Evolutionary conservation across 2,329 filamentous ascomycete species (phyloP).

Genomic region (Tolypocladium capitatum): DNA sequence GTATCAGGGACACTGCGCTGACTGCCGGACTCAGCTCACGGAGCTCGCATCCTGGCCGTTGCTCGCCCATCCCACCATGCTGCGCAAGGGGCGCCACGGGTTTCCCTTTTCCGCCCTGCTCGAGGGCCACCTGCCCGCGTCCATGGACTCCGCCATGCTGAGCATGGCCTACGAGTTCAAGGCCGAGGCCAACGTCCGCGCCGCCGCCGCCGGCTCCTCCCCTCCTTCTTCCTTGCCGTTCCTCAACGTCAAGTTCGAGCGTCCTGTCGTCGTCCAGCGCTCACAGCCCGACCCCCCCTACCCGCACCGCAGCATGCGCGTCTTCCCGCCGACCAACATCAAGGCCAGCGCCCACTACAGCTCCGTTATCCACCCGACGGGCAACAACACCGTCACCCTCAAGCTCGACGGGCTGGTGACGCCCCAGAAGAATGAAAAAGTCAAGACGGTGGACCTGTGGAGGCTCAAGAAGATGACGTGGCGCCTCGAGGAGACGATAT

Average conservation of each 20-base stretch:
- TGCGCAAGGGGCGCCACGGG: constrained; percentile 48
- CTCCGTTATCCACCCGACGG: constrained; percentile 74
- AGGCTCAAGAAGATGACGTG: constrained; percentile 82
- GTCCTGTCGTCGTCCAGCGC: constrained; percentile 61
- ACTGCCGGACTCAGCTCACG: constrained; percentile 59
- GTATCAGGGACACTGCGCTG: constrained; percentile 62
- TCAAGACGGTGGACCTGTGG: constrained; percentile 68
- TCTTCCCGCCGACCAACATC: constrained; percentile 93
- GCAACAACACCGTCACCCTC: constrained; percentile 66
- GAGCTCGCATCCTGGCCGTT: constrained; percentile 73
- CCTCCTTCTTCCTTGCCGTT: constrained; percentile 7
- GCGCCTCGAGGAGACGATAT: constrained; percentile 81
- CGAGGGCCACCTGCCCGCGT: constrained; percentile 73
- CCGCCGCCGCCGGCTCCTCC: constrained; percentile 34
- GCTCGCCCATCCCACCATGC: constrained; percentile 40
- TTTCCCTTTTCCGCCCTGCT: constrained; percentile 87
- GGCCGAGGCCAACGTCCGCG: constrained; percentile 50
- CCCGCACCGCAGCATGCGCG: constrained; percentile 80
- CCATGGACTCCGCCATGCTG: constrained; percentile 60
- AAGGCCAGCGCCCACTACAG: constrained; percentile 73
- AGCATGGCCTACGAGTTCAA: constrained; percentile 68
- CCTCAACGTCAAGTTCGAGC: constrained; percentile 44
- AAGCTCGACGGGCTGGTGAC: constrained; percentile 76
- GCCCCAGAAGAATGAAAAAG: constrained; percentile 49
- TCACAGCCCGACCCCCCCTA: constrained; percentile 60